phyloP scores from a whole-genome alignment of 495 filamentous ascomycete genomes.

The Penicillium arizonense region DNA sequence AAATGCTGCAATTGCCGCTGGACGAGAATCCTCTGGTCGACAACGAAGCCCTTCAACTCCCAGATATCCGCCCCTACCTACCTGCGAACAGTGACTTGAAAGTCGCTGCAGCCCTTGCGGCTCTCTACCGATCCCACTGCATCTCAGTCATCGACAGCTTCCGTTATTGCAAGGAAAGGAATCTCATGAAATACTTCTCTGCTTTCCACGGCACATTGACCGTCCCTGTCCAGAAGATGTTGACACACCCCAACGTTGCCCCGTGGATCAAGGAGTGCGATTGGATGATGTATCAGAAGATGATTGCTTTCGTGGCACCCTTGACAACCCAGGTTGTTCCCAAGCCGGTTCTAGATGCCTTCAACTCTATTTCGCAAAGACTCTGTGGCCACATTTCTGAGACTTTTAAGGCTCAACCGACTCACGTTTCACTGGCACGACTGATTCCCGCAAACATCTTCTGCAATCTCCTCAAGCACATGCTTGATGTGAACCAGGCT shows the following conservation, averaged over 20 bases:
- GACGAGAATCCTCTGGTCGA: constrained; percentile 51
- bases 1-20: constrained; percentile 64
- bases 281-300: constrained; percentile 91
- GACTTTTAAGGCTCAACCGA: constrained; percentile 77
- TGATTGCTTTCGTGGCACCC: constrained; percentile 84
- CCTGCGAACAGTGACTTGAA: constrained; percentile 76
- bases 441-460: constrained; percentile 87
- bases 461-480: constrained; percentile 75
- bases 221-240: constrained; percentile 93
- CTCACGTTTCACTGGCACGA: constrained; percentile 81
- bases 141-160: constrained; percentile 93
- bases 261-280: constrained; percentile 95
- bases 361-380: constrained; percentile 78
- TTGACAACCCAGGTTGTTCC: constrained; percentile 88
- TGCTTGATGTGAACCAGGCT: constrained; percentile 85
- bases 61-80: constrained; percentile 72
- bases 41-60: constrained; percentile 70
- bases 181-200: constrained; percentile 91
- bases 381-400: constrained; percentile 72
- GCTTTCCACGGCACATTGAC: constrained; percentile 95
- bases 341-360: constrained; percentile 73
- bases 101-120: constrained; percentile 73
- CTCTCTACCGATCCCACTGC: constrained; percentile 89
- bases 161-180: constrained; percentile 91
- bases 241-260: constrained; percentile 76